Evolutionary conservation across 108 stramenopile genomes (phyloP), one percentile per base, ranked within the genome.

Genomic region (Pseudonitzschia multiseries): DNA sequence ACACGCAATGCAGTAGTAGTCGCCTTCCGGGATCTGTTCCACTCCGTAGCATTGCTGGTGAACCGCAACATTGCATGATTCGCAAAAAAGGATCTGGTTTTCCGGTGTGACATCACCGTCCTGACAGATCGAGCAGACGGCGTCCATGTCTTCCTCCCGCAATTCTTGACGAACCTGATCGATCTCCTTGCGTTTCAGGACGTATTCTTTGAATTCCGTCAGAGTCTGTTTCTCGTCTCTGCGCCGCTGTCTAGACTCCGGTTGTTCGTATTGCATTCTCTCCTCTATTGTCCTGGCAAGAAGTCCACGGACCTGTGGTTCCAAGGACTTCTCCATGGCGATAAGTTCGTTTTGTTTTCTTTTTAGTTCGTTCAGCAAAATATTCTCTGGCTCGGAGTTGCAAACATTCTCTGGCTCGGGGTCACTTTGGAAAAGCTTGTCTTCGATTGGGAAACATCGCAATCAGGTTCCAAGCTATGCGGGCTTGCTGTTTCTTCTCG

Each of bases 81-180:
- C 95, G 56, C 95, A 96, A 72, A 96, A 96, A 3, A 96, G 71
- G 69, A 96, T 96, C 77, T 93, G 92, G 69, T 96, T 96, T 13
- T 96, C 89, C 12, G 86, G 87, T 0, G 89, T 89, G 20, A 93
- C 90, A 76, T 96, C 94, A 21, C 94, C 94, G 75, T 96, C 94
- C 42, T 79, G 74, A 70, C 94, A 96, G 40, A 96, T 87, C 21
- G 82, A 85, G 76, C 94, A 96, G 27, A 91, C 89, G 9, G 94
- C 94, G 68, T 96, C 87, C 90, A 93, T 93, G 65, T 93, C 91
- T 83, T 90, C 86, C 62, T 95, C 94, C 21, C 82, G 79, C 76
- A 92, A 85, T 41, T 80, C 78, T 68, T 93, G 86, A 71, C 80
- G 79, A 44, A 82, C 89, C 68, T 72, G 59, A 69, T 88, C 89